These are phyloP conservation scores for Flaveria robusta DNA, from an alignment of 129 eudicot species.

Conservation along the genomic window DNA sequence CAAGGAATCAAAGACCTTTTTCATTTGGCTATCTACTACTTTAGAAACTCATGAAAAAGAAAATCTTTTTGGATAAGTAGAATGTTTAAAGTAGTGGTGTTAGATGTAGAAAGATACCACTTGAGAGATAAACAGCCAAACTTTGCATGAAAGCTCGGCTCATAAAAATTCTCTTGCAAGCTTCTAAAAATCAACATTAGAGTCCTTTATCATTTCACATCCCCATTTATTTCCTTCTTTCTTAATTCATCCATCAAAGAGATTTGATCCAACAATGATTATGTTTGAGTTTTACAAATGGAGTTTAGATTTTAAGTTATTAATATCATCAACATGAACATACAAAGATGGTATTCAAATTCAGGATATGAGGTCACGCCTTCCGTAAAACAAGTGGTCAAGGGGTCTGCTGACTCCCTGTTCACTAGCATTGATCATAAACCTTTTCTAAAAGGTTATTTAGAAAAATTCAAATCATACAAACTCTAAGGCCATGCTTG, in stretches of 20 bases:
- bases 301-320: background rate
- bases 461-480: too few relatives aligned
- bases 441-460: background rate
- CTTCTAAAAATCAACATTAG: conserved; percentile 32
- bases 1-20: conserved; percentile 49
- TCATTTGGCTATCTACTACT: conserved; percentile 32
- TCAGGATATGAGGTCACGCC: background rate
- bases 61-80: conserved; percentile 45
- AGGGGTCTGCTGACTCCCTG: background rate
- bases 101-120: conserved; percentile 46
- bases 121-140: conserved; percentile 42
- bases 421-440: background rate
- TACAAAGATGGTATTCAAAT: background rate
- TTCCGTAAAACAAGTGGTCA: background rate
- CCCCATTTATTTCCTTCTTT: background rate
- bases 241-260: background rate
- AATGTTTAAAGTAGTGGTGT: conserved; percentile 47
- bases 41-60: conserved; percentile 42
- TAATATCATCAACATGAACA: background rate
- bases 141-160: conserved; percentile 40
- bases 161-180: conserved; percentile 32
- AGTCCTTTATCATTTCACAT: conserved; percentile 20
- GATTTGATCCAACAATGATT: background rate
- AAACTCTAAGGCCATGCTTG: too few relatives aligned
- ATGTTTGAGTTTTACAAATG: background rate